Percentiles rank a stretch among this genome's conserved stretches.
These are phyloP conservation scores for Austroboletus eburneus DNA, from an alignment of 768 basidiomycete genomes.

Conservation along the genomic window DNA sequence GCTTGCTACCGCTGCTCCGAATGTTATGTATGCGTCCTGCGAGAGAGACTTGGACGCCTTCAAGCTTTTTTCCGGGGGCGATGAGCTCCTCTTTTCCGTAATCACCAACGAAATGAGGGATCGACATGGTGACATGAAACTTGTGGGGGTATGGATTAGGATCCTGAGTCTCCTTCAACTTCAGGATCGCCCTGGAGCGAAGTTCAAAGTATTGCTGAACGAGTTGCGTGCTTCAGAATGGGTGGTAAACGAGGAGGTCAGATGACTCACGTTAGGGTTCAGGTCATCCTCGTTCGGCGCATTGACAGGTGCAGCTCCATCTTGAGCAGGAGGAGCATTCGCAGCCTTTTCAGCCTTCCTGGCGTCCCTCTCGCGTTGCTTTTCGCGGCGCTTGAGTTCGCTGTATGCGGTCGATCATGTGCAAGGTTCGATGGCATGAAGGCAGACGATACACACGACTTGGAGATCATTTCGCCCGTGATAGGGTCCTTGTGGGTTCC, in stretches of 20 bases:
- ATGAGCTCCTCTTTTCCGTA: slow-evolving; percentile 77
- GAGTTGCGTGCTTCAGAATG: background rate
- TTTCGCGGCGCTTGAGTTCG: slow-evolving; percentile 91
- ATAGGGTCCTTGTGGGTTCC: slow-evolving; percentile 67
- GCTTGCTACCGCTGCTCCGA: slow-evolving; percentile 74
- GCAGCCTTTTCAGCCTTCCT: slow-evolving; percentile 76
- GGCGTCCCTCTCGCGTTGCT: slow-evolving; percentile 67
- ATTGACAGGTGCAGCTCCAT: slow-evolving; percentile 40
- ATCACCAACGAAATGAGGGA: slow-evolving; percentile 65
- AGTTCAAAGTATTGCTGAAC: slow-evolving; percentile 93
- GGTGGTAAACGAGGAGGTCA: background rate
- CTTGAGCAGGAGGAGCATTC: slow-evolving; percentile 37
- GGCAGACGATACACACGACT: slow-evolving; percentile 58
- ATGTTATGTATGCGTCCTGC: slow-evolving; percentile 94
- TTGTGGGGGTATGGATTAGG: slow-evolving; percentile 99
- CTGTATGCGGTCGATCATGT: slow-evolving; percentile 42
- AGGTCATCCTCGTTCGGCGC: slow-evolving; percentile 72
- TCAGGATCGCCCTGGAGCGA: slow-evolving; percentile 82
- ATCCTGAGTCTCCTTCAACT: slow-evolving; percentile 75
- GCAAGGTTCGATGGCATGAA: slow-evolving; percentile 13
- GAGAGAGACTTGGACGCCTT: slow-evolving; percentile 54
- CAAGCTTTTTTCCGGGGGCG: slow-evolving; percentile 59
- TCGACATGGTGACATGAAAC: slow-evolving; percentile 81
- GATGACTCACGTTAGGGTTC: slow-evolving; percentile 75
- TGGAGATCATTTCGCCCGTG: slow-evolving; percentile 96